Evolutionary conservation across 495 filamentous ascomycete genomes (phyloP), one percentile per base, ranked within the genome.

Genomic region (Acidiella bohemica): DNA sequence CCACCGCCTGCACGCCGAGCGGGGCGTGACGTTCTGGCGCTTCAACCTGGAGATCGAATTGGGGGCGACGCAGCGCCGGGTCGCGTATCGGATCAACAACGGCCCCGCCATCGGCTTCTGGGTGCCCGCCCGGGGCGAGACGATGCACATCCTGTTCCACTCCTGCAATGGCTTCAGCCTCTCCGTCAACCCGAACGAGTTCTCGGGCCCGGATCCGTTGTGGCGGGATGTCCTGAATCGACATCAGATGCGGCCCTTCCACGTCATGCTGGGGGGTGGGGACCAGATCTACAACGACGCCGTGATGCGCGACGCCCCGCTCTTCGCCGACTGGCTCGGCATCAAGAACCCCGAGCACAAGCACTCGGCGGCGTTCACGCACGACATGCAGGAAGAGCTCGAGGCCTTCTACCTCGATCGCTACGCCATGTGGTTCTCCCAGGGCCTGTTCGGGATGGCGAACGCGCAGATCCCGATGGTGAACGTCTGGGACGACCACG

Each of bases 111-210:
- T 87, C 19, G 81, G 77, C 8, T 97, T 97, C 60, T 97, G 90
- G 90, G 84, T 97, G 0, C 90, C 90, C 8, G 82, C 80, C 36
- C 69, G 66, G 36, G 81, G 76, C 17, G 72, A 94, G 60, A 71
- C 80, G 6, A 96, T 97, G 92, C 93, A 96, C 62, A 83, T 93
- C 51, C 93, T 95, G 85, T 96, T 93, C 62, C 73, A 96, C 66
- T 88, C 78, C 56, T 93, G 92, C 67, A 97, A 97, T 59, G 90
- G 92, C 28, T 96, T 97, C 63, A 84, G 81, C 48, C 55, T 81
- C 39, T 80, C 71, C 48, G 82, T 83, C 36, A 73, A 95, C 42
- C 58, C 86, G 0, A 63, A 86, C 52, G 62, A 71, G 32, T 78
- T 95, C 59, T 82, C 77, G 51, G 90, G 90, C 0, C 90, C 90